Percentiles rank a stretch among this genome's conserved stretches.
These are phyloP conservation scores for Aureobasidium sp. DNA, from an alignment of 2,329 filamentous ascomycete species.

Conservation along the genomic window DNA sequence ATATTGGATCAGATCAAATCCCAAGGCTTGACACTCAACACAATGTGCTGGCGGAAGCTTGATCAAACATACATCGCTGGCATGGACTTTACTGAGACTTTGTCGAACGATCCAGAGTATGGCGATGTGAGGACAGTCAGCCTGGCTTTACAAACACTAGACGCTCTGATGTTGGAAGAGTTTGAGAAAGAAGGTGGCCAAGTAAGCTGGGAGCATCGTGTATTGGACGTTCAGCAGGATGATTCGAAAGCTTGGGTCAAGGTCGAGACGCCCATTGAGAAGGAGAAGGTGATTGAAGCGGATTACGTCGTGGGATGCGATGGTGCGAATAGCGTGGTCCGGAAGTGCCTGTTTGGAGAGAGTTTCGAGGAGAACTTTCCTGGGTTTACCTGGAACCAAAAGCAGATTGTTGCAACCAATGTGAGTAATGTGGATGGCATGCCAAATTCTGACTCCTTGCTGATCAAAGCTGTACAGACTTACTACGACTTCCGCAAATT, in stretches of 20 bases:
- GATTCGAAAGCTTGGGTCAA: conserved; percentile 20
- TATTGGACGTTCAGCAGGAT: conserved; percentile 19
- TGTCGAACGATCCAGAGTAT: conserved; percentile 17
- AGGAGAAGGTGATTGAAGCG: conserved; percentile 13
- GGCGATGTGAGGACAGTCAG: conserved; percentile 12
- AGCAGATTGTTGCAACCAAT: conserved; percentile 16
- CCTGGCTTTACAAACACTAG: conserved; percentile 21
- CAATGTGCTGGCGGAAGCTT: conserved; percentile 22
- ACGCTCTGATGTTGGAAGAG: conserved; percentile 19
- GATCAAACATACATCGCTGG: conserved; percentile 20
- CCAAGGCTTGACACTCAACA: conserved; percentile 18
- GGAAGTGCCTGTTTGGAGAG: conserved; percentile 17
- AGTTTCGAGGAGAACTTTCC: conserved; percentile 16
- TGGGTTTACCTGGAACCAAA: conserved; percentile 15
- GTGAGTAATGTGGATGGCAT: neutral
- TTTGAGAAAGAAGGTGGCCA: conserved; percentile 16
- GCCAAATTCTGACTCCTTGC: neutral
- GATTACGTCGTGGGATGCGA: conserved; percentile 19
- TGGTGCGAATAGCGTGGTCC: conserved; percentile 17
- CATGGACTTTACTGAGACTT: conserved; percentile 19
- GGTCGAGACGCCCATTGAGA: conserved; percentile 17
- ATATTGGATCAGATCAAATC: conserved; percentile 27
- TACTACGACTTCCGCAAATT: conserved; percentile 28
- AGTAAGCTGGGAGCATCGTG: conserved; percentile 20
- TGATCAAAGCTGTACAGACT: conserved; percentile 4